phyloP scores from a whole-genome alignment of 83 land plant genomes.

The Picea mariana region DNA sequence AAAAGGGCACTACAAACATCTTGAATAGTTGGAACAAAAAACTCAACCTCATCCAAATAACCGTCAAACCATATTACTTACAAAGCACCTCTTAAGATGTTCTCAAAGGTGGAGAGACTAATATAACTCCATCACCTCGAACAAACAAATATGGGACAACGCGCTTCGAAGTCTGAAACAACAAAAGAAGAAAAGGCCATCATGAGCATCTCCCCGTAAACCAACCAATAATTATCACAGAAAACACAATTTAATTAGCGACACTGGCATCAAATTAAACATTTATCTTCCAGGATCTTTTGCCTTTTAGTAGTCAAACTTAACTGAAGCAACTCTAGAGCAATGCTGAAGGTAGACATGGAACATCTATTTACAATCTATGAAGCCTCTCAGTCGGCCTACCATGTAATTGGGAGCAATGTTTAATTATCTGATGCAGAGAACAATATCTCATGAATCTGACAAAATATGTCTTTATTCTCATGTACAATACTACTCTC shows the following conservation, averaged over 20 bases:
- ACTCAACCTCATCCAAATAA: neutral
- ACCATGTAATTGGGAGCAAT: no score
- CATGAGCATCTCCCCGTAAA: neutral
- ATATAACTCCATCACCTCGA: constrained; percentile 94
- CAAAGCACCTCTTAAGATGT: constrained; percentile 46
- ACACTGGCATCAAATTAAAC: no score
- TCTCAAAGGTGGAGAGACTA: constrained; percentile 96
- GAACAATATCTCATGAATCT: no score
- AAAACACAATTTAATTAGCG: neutral
- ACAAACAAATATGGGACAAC: constrained; percentile 88
- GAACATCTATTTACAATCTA: no score
- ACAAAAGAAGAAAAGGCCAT: neutral
- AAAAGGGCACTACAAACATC: neutral
- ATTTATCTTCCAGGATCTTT: no score
- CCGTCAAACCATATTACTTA: neutral
- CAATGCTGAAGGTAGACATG: no score
- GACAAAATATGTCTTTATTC: no score
- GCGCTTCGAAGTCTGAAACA: constrained; percentile 81
- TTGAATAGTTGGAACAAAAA: neutral
- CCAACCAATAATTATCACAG: neutral
- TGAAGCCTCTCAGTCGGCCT: no score
- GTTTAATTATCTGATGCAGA: no score
- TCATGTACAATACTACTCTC: no score
- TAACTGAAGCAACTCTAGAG: no score
- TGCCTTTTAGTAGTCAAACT: no score